Base-by-base conservation (phyloP, 1,284 basidiomycete genomes). In the Naganishia sp. region DNA sequence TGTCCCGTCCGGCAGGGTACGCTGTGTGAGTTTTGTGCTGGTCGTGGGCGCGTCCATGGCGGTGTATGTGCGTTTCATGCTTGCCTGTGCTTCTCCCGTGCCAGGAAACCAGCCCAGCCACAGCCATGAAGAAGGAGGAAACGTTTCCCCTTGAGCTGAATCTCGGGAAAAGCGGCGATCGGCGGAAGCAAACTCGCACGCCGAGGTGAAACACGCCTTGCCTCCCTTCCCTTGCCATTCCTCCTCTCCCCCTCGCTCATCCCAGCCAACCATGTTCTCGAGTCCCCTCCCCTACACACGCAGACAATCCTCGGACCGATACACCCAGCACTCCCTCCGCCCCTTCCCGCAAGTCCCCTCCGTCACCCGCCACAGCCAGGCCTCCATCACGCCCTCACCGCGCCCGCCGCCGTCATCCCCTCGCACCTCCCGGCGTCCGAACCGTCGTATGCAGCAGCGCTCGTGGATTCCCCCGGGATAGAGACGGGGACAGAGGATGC, bases 1-100 rank as follows among this genome's bases (percentile, higher is more conserved):
- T 3, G 58, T 61, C 6, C 58, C 58, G 18, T 61, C 58, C 11
- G 58, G 58, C 23, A 51, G 11, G n/a, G 58, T 61, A 3, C 35
- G 47, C 21, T 61, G 58, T 21, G 21, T 35, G 18, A 61, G 47
- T 51, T 51, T 61, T 18, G 45, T 28, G 9, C 31, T 15, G 45
- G 42, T 15, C 35, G 57, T n/a, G n/a, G 47, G 18, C 45, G 28
- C 5, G 45, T 28, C 15, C 42, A 43, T 42, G 54, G 54, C 4
- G 45, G 11, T 31, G 56, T 54, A 17, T 21, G 35, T 39, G n/a
- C 32, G 32, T 41, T 54, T 41, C 32, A 35, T 13, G 11, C 21
- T 35, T 2, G 32, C 35, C 13, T 39, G 7, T 9, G 2, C 35
- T 28, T 28, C n/a, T n/a, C n/a, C n/a, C n/a, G n/a, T n/a, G n/a